Evolutionary conservation across 2,329 filamentous ascomycete species (phyloP), one percentile per base, ranked within the genome.

Genomic region (Fusarium pseudocircinatum): DNA sequence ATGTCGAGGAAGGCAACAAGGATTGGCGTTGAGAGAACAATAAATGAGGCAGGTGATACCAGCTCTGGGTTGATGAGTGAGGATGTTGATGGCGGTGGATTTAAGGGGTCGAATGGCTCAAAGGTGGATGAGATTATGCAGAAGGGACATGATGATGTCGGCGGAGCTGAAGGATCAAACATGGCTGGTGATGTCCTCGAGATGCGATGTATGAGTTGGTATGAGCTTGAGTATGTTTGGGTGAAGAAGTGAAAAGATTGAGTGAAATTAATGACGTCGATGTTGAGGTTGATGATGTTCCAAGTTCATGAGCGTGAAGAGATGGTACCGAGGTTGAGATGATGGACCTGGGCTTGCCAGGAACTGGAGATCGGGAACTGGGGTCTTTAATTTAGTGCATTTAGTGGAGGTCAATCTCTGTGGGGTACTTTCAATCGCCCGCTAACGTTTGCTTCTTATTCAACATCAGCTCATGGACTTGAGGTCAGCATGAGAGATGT

Each of bases 1-100:
- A 98, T 97, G 83, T 98, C 96, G 76, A 98, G 88, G 83, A 98
- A 98, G 46, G 95, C 95, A 71, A 98, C 84, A 34, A 96, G 90
- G 69, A 91, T 82, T 3, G 90, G 90, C 2, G 94, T 96, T 6
- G 93, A 94, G 66, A 98, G 88, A 37, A 98, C 88, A 36, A 98
- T 79, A 78, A 89, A 91, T 24, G 89, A 84, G 16, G 86, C 73
- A 3, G 87, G 86, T 4, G 79, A 76, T 14, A 84, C 83, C 69
- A 84, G 78, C 49, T 77, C 70, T 47, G 79, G 78, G 53, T 78
- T 69, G 64, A 80, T 66, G 10, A 80, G 39, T 16, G 67, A 77
- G 15, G 82, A 78, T 49, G 81, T 75, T 20, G 83, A 50, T 3
- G 81, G 57, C 0, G 87, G 87, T 0, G 88, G 87, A 4, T 75